Evolutionary conservation across 2,329 filamentous ascomycete genomes (phyloP).

Genomic region (Verticillium tricorpus): DNA sequence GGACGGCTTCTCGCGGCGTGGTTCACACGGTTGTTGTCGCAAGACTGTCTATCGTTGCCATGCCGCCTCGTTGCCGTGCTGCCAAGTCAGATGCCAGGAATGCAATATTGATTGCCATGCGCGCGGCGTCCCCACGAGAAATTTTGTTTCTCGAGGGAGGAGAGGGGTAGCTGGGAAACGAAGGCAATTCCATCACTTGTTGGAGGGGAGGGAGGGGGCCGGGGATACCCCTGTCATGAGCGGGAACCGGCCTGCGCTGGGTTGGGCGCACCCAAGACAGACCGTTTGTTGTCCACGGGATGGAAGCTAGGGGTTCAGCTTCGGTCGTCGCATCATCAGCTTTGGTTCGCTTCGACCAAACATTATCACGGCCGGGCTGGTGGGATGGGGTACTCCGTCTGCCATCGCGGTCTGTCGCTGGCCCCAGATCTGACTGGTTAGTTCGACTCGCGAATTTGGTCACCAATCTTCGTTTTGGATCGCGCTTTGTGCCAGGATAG

Average conservation of each 20-base stretch:
- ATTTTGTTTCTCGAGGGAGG: neutral
- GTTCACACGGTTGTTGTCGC: neutral
- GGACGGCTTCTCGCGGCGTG: neutral
- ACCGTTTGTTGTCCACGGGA: neutral
- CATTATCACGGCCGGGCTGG: neutral
- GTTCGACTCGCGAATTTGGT: no score
- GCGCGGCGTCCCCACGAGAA: neutral
- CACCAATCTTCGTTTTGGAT: no score
- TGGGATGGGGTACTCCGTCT: neutral
- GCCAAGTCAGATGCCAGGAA: neutral
- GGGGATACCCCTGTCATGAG: neutral
- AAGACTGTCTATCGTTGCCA: neutral
- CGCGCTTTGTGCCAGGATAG: no score
- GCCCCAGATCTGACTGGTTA: neutral
- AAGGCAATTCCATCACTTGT: neutral
- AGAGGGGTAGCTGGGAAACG: neutral
- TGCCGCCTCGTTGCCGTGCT: neutral
- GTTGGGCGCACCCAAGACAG: neutral
- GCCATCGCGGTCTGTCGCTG: neutral
- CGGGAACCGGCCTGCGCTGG: neutral
- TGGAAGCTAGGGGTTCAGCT: neutral
- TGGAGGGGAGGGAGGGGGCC: neutral
- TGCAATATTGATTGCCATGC: neutral
- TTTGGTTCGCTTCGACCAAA: neutral
- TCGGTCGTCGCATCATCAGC: neutral